Evolutionary conservation across 2,329 filamentous ascomycete genomes (phyloP).

Genomic region (Scedosporium boydii): DNA sequence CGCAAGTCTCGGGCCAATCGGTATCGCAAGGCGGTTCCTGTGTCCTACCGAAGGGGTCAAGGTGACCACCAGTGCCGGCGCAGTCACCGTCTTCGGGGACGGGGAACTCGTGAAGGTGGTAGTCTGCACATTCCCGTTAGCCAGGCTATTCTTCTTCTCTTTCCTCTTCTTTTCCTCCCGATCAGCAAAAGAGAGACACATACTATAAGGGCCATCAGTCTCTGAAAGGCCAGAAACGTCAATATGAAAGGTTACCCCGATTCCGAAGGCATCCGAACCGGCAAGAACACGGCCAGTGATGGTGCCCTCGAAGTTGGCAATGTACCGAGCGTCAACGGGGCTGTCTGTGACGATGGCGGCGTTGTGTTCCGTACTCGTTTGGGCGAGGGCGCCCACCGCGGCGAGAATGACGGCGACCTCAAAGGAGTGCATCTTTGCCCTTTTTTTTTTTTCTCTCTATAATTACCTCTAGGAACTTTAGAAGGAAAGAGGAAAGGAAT

Average conservation of each 20-base stretch:
- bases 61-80: conserved; percentile 40
- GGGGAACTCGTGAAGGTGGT: conserved; percentile 47
- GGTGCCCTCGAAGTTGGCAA: conserved; percentile 6
- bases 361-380: neutral
- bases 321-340: conserved; percentile 5
- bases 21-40: conserved; percentile 38
- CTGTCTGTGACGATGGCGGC: conserved; percentile 3
- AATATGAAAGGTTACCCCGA: conserved; percentile 9
- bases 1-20: conserved; percentile 39
- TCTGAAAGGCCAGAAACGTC: conserved; percentile 6
- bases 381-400: neutral
- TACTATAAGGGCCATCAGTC: conserved; percentile 8
- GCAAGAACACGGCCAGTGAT: conserved; percentile 6
- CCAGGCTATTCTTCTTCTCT: too few species aligned
- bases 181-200: neutral
- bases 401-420: neutral
- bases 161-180: too few species aligned
- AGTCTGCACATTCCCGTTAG: conserved; percentile 24
- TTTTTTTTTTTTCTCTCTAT: neutral
- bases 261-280: conserved; percentile 8
- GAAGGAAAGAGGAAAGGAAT: too few species aligned
- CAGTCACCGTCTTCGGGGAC: conserved; percentile 46
- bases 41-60: conserved; percentile 45
- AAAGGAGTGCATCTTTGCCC: neutral
- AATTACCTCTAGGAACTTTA: neutral